Evolutionary conservation across 768 basidiomycete genomes (phyloP).

Genomic region (Albatrellus ellisii): DNA sequence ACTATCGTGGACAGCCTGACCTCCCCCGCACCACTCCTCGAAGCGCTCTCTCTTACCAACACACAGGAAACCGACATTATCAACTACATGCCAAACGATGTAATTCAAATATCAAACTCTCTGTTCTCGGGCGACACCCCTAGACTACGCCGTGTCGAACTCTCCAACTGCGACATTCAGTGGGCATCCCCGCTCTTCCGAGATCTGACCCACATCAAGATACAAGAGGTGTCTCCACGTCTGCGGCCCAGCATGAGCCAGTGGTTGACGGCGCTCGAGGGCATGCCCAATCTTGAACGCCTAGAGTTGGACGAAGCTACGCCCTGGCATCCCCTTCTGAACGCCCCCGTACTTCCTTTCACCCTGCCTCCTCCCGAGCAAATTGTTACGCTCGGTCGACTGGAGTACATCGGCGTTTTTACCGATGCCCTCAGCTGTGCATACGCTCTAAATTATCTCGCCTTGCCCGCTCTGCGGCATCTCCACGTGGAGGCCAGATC

Average conservation of each 20-base stretch:
- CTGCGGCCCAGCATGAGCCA: background rate
- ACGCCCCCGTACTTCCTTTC: background rate
- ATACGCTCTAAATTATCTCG: background rate
- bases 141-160: background rate
- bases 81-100: background rate
- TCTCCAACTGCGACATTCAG: background rate
- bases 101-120: background rate
- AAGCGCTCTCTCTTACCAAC: background rate
- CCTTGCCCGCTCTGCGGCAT: background rate
- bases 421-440: background rate
- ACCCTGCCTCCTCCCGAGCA: background rate
- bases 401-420: background rate
- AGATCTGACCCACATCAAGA: slow-evolving; percentile 1
- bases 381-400: background rate
- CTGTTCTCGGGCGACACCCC: background rate
- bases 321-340: background rate
- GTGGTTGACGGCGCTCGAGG: slow-evolving; percentile 6
- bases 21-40: slow-evolving; percentile 1
- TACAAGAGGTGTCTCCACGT: background rate
- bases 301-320: slow-evolving; percentile 1
- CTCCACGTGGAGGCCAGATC: background rate
- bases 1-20: background rate
- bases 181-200: slow-evolving; percentile 5
- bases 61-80: background rate
- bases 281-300: slow-evolving; percentile 2